Conservation (phyloP, 371 early-diverging fungal genomes). For the Mortierella sp. region DNA sequence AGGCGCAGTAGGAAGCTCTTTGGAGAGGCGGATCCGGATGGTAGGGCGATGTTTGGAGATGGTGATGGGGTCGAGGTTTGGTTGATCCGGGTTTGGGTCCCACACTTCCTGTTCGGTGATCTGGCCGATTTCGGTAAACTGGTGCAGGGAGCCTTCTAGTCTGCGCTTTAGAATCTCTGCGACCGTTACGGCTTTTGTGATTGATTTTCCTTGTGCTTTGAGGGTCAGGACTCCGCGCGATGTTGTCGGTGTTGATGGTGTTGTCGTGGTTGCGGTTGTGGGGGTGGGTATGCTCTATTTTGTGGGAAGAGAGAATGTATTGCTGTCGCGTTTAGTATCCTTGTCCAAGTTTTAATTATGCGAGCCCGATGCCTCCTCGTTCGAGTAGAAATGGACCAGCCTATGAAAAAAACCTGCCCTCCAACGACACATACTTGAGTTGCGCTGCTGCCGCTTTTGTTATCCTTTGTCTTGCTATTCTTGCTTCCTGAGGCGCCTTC, state of each 20-base stretch:
- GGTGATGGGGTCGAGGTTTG: conserved; percentile 41
- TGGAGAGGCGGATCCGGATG: conserved; percentile 52
- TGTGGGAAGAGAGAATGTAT: background rate
- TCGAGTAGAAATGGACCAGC: too few relatives aligned
- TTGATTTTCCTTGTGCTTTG: conserved; percentile 62
- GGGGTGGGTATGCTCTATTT: background rate
- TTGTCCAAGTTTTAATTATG: too few relatives aligned
- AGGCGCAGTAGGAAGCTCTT: conserved; percentile 14
- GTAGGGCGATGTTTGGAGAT: conserved; percentile 50
- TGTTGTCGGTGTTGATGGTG: conserved; percentile 8
- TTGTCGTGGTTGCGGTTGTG: background rate
- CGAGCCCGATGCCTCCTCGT: too few relatives aligned
- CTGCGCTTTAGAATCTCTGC: conserved; percentile 76
- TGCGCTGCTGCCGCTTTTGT: background rate
- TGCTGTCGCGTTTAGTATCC: background rate
- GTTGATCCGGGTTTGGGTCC: conserved; percentile 61
- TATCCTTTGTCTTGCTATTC: background rate
- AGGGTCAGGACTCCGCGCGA: conserved; percentile 48
- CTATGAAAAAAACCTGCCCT: too few relatives aligned
- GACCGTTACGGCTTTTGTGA: conserved; percentile 76
- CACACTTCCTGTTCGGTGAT: conserved; percentile 66
- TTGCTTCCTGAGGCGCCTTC: background rate
- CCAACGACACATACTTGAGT: background rate
- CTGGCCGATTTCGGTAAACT: conserved; percentile 73
- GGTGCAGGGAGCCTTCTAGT: conserved; percentile 69